Evolutionary conservation across 2,329 filamentous ascomycete species (phyloP).

Genomic region (Clonostachys byssicola): DNA sequence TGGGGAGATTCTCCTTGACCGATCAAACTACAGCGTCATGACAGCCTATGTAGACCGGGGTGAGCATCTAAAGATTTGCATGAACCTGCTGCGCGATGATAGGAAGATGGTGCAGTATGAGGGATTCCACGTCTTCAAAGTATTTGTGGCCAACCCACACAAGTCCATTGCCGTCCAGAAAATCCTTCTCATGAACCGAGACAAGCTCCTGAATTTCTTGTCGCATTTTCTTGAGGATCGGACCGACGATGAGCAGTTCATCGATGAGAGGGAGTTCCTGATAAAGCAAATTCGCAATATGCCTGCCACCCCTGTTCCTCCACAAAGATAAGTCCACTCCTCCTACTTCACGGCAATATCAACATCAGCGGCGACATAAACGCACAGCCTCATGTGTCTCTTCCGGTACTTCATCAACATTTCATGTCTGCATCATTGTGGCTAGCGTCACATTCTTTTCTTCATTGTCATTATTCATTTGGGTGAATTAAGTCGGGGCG

Average conservation of each 20-base stretch:
- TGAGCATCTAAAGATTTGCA: conserved; percentile 95
- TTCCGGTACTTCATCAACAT: too few species aligned
- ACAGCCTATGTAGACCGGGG: conserved; percentile 93
- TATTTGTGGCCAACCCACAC: conserved; percentile 97
- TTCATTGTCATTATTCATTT: too few species aligned
- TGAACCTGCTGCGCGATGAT: conserved; percentile 94
- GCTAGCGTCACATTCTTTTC: too few species aligned
- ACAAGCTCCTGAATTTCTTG: conserved; percentile 83
- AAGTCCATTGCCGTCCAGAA: conserved; percentile 95
- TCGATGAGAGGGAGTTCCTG: conserved; percentile 94
- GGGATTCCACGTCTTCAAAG: conserved; percentile 98
- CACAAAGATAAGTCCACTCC: conserved; percentile 29
- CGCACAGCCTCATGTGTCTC: too few species aligned
- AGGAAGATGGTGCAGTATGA: conserved; percentile 99
- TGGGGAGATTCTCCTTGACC: conserved; percentile 88
- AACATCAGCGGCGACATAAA: too few species aligned
- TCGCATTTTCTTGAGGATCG: conserved; percentile 90
- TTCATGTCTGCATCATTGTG: too few species aligned
- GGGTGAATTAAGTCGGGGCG: too few species aligned
- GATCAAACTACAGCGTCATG: conserved; percentile 98
- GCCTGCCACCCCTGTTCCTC: conserved; percentile 52
- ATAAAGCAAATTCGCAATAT: conserved; percentile 86
- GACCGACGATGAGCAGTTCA: conserved; percentile 97
- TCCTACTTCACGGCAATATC: too few species aligned
- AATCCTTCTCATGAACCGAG: conserved; percentile 93